Percentiles rank a stretch among this genome's conserved stretches.
Conservation (phyloP, 331 rosid species). For the Cydonia oblonga region DNA sequence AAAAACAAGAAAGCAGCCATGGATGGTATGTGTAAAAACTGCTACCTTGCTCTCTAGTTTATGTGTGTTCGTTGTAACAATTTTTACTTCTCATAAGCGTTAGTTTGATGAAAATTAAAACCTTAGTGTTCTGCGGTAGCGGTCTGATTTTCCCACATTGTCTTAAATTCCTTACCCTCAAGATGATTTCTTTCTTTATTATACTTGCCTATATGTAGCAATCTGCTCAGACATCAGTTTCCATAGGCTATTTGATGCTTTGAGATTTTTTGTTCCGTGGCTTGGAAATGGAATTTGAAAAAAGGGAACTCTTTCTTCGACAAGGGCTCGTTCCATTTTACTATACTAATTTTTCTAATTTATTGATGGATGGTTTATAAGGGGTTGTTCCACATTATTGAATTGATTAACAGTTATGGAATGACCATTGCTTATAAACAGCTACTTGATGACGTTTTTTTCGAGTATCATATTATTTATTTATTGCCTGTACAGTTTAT, state of each 20-base stretch:
- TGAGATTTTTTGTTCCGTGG: not conserved
- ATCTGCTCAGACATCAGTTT: not conserved
- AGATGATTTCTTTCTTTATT: not conserved
- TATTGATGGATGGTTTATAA: not conserved
- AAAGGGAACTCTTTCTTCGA: not conserved
- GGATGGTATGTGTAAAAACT: constrained; percentile 52
- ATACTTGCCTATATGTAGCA: not conserved
- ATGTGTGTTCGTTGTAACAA: not conserved
- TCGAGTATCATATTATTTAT: not conserved
- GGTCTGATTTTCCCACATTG: not conserved
- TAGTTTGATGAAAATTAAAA: not conserved
- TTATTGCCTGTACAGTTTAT: not conserved
- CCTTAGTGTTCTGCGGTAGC: not conserved
- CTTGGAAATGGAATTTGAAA: not conserved
- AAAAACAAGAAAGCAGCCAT: constrained; percentile 28
- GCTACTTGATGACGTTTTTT: not conserved
- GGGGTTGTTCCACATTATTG: not conserved
- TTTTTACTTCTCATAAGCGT: not conserved
- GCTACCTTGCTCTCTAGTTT: not conserved
- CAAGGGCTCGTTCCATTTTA: not conserved
- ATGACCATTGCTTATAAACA: not conserved
- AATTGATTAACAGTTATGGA: not conserved
- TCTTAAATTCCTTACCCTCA: not conserved
- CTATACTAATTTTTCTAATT: not conserved
- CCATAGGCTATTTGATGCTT: not conserved